These are phyloP conservation scores for Sonneratia alba DNA, from an alignment of 345 rosid genomes.

Conservation along the genomic window DNA sequence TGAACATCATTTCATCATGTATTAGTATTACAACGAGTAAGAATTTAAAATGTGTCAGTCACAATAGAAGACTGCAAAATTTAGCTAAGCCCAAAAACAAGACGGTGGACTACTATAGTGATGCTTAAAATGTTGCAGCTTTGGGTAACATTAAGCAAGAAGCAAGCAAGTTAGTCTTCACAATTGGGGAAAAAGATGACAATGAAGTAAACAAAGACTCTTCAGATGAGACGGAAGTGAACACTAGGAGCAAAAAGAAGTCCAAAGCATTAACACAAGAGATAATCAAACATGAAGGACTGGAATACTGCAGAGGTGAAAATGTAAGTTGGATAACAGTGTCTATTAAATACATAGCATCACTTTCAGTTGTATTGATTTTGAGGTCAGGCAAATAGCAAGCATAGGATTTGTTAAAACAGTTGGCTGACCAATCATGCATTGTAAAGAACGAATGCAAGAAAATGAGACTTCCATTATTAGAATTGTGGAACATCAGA, in stretches of 20 bases:
- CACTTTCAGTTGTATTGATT: too few species aligned
- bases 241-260: not conserved
- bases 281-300: too few species aligned
- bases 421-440: not conserved
- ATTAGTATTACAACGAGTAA: not conserved
- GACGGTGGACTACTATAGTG: not conserved
- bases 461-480: not conserved
- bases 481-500: not conserved
- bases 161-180: too few species aligned
- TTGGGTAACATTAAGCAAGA: too few species aligned
- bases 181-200: not conserved
- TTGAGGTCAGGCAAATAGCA: not conserved
- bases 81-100: not conserved
- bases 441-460: too few species aligned
- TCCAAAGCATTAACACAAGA: not conserved
- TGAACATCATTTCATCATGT: slow-evolving; percentile 14
- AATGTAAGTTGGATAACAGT: not conserved
- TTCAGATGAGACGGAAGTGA: not conserved
- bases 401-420: too few species aligned
- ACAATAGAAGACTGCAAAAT: not conserved
- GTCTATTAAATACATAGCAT: not conserved
- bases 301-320: not conserved
- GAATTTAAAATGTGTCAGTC: not conserved
- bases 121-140: too few species aligned
- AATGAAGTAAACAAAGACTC: not conserved